A percentile compares a stretch with the other conserved stretches of the same genome.
These are phyloP conservation scores for Claviceps sp. DNA, from an alignment of 2,329 filamentous ascomycete genomes.

Conservation along the genomic window DNA sequence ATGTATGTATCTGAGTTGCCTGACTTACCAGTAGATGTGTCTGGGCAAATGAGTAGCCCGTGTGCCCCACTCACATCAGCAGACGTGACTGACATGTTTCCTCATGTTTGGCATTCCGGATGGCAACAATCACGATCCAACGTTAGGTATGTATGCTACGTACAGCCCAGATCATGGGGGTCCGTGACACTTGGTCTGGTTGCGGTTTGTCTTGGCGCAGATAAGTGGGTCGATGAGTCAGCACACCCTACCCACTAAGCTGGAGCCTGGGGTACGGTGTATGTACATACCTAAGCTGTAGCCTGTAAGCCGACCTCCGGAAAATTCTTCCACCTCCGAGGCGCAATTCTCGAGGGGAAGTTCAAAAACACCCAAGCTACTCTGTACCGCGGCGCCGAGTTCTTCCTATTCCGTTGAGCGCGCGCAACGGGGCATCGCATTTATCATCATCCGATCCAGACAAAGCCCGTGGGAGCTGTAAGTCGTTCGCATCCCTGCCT, in stretches of 20 bases:
- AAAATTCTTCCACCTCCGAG: slow-evolving; percentile 25
- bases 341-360: slow-evolving; percentile 11
- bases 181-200: no score
- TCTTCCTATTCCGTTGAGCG: slow-evolving; percentile 34
- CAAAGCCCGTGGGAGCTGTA: slow-evolving; percentile 19
- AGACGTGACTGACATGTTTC: neutral
- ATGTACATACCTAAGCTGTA: neutral
- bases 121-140: neutral
- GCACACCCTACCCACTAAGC: neutral
- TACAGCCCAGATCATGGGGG: neutral
- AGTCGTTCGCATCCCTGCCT: slow-evolving; percentile 14
- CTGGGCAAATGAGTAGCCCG: neutral
- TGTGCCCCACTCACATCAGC: neutral
- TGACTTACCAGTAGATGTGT: neutral
- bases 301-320: slow-evolving; percentile 7
- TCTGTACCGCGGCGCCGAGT: slow-evolving; percentile 22
- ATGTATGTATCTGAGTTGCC: neutral
- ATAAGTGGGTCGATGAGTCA: neutral
- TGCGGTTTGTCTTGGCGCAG: neutral
- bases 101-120: neutral
- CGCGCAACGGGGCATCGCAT: slow-evolving; percentile 24
- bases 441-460: slow-evolving; percentile 27
- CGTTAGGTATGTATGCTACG: neutral
- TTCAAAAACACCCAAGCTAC: slow-evolving; percentile 20
- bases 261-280: neutral